Conservation (phyloP, 768 basidiomycete genomes). For the Termitomyces heimii region DNA sequence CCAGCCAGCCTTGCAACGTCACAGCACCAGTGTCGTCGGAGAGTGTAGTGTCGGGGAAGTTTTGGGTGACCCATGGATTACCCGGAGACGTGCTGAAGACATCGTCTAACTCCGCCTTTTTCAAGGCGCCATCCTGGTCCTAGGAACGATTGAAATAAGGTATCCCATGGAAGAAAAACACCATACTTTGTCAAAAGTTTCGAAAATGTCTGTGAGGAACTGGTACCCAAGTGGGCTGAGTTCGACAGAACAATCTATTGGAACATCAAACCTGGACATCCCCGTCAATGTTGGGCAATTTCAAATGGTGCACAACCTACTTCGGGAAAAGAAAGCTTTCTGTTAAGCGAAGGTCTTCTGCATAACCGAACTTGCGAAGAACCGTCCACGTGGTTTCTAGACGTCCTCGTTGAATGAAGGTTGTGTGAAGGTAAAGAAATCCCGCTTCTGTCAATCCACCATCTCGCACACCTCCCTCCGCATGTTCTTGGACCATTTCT, state of each 20-base stretch:
- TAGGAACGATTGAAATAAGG: slow-evolving; percentile 21
- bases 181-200: slow-evolving; percentile 84
- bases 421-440: slow-evolving; percentile 92
- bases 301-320: slow-evolving; percentile 39
- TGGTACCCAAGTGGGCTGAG: slow-evolving; percentile 91
- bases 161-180: neutral
- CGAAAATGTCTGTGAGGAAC: slow-evolving; percentile 96
- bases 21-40: slow-evolving; percentile 85
- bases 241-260: slow-evolving; percentile 92
- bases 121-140: slow-evolving; percentile 95
- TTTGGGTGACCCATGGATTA: slow-evolving; percentile 92
- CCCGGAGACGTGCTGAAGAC: slow-evolving; percentile 94
- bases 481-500: slow-evolving; percentile 81
- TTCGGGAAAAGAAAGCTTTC: slow-evolving; percentile 87
- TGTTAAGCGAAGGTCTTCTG: slow-evolving; percentile 84
- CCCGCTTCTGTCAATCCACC: slow-evolving; percentile 88
- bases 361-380: slow-evolving; percentile 91
- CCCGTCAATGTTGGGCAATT: neutral
- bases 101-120: slow-evolving; percentile 74
- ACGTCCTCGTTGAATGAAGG: slow-evolving; percentile 92
- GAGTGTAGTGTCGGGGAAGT: slow-evolving; percentile 86
- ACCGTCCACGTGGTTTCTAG: slow-evolving; percentile 99
- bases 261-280: slow-evolving; percentile 79
- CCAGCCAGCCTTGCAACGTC: slow-evolving; percentile 96
- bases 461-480: slow-evolving; percentile 66